These are phyloP conservation scores for Mucuna pruriens DNA, from an alignment of 306 rosid species.

Conservation along the genomic window DNA sequence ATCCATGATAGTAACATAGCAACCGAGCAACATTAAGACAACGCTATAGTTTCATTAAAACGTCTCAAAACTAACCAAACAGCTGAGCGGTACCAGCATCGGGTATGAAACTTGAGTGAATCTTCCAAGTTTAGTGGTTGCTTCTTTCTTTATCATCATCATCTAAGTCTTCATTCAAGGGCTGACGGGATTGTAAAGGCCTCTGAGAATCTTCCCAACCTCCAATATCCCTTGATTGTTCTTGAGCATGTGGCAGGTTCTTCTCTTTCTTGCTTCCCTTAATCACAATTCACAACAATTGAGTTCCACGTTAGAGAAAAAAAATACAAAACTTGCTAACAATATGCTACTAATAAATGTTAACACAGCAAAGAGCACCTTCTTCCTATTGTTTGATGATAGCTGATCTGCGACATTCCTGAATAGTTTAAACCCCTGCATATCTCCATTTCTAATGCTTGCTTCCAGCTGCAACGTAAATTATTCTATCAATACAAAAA, in stretches of 20 bases:
- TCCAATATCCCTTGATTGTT: constrained; percentile 51
- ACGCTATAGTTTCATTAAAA: background rate
- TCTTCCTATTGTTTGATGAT: constrained; percentile 43
- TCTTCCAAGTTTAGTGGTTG: constrained; percentile 36
- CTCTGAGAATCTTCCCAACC: constrained; percentile 48
- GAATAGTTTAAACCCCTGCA: constrained; percentile 72
- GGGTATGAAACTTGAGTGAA: background rate
- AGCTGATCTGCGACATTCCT: constrained; percentile 48
- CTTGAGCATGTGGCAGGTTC: constrained; percentile 61
- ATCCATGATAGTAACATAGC: constrained; percentile 1
- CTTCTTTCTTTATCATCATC: constrained; percentile 33
- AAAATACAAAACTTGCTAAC: constrained; percentile 1
- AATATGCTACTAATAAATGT: background rate
- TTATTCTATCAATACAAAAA: background rate
- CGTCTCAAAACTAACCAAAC: constrained; percentile 4
- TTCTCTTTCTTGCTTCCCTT: constrained; percentile 57
- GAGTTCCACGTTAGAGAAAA: constrained; percentile 30
- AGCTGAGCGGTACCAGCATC: background rate
- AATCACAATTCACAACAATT: constrained; percentile 28
- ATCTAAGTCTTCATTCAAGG: constrained; percentile 36
- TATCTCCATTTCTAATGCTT: constrained; percentile 87
- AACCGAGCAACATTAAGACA: constrained; percentile 27
- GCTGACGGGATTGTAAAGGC: constrained; percentile 32
- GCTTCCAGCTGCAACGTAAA: constrained; percentile 70
- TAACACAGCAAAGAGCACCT: constrained; percentile 47